phyloP scores from a whole-genome alignment of 495 filamentous ascomycete genomes.

The Neurospora sp. region DNA sequence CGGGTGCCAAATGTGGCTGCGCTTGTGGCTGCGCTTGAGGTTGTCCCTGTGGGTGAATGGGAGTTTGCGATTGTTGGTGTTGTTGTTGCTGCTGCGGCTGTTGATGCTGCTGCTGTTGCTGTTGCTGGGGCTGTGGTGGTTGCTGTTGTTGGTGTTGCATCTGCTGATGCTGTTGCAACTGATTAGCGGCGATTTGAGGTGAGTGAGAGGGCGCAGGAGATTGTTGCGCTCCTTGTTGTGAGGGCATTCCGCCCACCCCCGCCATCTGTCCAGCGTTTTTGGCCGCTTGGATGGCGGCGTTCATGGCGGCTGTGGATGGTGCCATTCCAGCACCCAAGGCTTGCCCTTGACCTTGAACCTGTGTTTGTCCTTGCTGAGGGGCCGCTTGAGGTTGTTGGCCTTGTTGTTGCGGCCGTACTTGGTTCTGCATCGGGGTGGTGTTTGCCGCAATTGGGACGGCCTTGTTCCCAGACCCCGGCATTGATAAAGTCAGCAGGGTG shows the following conservation, averaged over 20 bases:
- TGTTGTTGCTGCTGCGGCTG: constrained; percentile 5
- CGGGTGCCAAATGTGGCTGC: constrained; percentile 2
- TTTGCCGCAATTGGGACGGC: constrained; percentile 3
- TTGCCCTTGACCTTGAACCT: constrained; percentile 21
- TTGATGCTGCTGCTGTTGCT: constrained; percentile 6
- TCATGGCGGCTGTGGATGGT: constrained; percentile 28
- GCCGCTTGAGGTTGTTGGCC: constrained; percentile 6
- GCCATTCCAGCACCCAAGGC: not conserved
- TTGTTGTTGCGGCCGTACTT: constrained; percentile 3
- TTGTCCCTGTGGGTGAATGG: constrained; percentile 2
- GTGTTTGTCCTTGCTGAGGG: constrained; percentile 4
- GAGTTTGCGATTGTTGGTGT: constrained; percentile 11
- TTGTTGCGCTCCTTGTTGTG: constrained; percentile 4
- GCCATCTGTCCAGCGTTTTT: constrained; percentile 31
- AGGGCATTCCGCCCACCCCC: constrained; percentile 13
- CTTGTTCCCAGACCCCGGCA: constrained; percentile 12
- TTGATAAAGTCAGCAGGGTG: constrained; percentile 9
- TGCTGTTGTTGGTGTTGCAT: constrained; percentile 9
- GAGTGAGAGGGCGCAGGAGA: constrained; percentile 7
- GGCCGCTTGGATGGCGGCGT: constrained; percentile 43
- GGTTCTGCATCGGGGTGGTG: constrained; percentile 16
- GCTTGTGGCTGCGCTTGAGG: constrained; percentile 5
- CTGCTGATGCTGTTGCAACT: not conserved
- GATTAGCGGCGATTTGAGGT: constrained; percentile 14
- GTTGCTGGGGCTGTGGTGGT: not conserved